Conservation (phyloP, 169 alveolate genomes). For the Amoebophrya sp. region DNA sequence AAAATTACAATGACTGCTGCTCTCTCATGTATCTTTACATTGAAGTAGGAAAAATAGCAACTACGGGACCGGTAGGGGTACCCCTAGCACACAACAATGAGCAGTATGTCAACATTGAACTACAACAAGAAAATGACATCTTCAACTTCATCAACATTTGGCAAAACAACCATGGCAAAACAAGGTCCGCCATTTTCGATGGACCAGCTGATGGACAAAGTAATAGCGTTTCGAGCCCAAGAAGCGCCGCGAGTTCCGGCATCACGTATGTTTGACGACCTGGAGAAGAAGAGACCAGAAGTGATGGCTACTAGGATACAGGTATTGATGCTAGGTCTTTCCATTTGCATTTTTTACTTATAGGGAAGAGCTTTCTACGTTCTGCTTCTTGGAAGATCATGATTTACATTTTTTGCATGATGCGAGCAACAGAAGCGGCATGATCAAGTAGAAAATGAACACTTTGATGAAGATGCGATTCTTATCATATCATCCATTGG, state of each 20-base stretch:
- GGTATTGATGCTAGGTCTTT: not conserved
- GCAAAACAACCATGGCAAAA: not conserved
- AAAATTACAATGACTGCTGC: not conserved
- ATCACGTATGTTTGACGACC: not conserved
- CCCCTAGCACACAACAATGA: not conserved
- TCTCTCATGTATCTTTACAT: not conserved
- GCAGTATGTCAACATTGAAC: not conserved
- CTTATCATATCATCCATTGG: not conserved
- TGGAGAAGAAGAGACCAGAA: not conserved
- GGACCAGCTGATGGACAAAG: not conserved
- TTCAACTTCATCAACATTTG: not conserved
- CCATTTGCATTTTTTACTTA: not conserved
- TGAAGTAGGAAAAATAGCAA: not conserved
- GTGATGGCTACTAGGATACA: slow-evolving; percentile 3
- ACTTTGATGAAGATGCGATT: too few relatives aligned
- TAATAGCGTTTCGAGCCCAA: not conserved
- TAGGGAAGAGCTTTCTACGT: not conserved
- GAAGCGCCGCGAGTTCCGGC: not conserved
- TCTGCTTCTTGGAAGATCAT: not conserved
- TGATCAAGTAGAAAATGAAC: too few relatives aligned
- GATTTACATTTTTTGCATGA: not conserved
- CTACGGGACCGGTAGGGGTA: not conserved
- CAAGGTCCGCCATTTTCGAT: not conserved
- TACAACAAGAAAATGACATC: not conserved
- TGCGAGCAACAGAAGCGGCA: not conserved